A percentile compares a stretch with the other conserved stretches of the same genome.
Conservation (phyloP, 108 stramenopile species). For the Cyclotella atomus region DNA sequence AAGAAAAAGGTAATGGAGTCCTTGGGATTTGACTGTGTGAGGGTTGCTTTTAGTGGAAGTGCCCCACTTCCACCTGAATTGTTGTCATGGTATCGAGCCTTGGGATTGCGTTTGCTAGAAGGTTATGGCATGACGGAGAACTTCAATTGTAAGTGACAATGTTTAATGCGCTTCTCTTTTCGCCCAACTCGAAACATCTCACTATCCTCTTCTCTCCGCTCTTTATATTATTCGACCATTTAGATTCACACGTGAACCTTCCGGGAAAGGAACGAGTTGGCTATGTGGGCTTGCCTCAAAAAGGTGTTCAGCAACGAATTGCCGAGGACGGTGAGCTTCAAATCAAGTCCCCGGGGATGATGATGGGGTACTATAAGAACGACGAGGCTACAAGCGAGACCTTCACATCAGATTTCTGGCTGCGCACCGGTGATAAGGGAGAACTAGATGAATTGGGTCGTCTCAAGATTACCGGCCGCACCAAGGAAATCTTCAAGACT, state of each 20-base stretch:
- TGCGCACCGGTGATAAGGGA: conserved; percentile 88
- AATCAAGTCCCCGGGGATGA: conserved; percentile 73
- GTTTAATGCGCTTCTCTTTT: too few species aligned
- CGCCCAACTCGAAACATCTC: not conserved
- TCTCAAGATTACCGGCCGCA: conserved; percentile 88
- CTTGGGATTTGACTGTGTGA: conserved; percentile 65
- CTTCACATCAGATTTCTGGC: conserved; percentile 80
- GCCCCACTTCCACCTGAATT: conserved; percentile 71
- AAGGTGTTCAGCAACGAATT: conserved; percentile 70
- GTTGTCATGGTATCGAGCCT: conserved; percentile 62
- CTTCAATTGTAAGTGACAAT: conserved; percentile 70
- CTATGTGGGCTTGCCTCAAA: conserved; percentile 71
- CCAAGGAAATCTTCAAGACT: conserved; percentile 87
- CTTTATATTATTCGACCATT: too few species aligned
- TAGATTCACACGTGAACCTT: conserved; percentile 56
- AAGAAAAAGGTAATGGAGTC: conserved; percentile 72
- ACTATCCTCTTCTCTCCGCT: too few species aligned
- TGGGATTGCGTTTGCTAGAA: conserved; percentile 73
- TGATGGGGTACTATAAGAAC: conserved; percentile 89
- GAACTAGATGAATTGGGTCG: conserved; percentile 71
- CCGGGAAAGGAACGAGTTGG: conserved; percentile 60
- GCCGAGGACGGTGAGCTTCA: conserved; percentile 78
- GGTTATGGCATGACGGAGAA: conserved; percentile 89
- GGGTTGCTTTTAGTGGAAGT: conserved; percentile 71
- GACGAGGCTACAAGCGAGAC: conserved; percentile 78